Evolutionary conservation across 305 asterid genomes (phyloP).

Genomic region (Fraxinus sp.): DNA sequence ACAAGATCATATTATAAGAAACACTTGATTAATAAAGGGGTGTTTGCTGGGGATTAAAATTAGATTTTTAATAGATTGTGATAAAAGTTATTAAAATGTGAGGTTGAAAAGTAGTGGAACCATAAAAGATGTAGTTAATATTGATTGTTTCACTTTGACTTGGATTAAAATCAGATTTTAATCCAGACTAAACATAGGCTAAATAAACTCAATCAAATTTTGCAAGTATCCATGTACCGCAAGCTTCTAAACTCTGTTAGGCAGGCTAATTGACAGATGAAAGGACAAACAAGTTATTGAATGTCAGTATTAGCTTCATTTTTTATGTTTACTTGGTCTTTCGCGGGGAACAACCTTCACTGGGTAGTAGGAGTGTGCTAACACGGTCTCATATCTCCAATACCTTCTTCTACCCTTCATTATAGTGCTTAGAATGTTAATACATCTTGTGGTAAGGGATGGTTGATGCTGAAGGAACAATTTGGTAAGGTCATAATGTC

Average conservation of each 20-base stretch:
- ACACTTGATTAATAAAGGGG: not conserved
- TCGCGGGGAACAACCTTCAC: not conserved
- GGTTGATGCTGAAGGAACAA: not conserved
- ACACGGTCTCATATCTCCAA: not conserved
- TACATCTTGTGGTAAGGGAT: not conserved
- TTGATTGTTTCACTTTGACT: no score
- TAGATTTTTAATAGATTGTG: no score
- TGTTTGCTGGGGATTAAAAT: no score
- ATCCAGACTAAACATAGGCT: no score
- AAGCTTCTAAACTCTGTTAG: not conserved
- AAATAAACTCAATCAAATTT: not conserved
- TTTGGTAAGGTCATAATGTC: not conserved
- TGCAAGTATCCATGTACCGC: not conserved
- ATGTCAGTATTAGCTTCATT: not conserved
- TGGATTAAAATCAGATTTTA: no score
- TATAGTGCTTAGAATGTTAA: not conserved
- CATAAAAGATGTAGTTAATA: no score
- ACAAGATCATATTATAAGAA: not conserved
- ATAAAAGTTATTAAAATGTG: no score
- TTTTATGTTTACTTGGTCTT: not conserved
- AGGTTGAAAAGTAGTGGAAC: no score
- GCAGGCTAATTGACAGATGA: not conserved
- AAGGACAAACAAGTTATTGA: not conserved
- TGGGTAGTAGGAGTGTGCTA: not conserved
- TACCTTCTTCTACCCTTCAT: not conserved